Conservation (phyloP, 441 rosid species). For the Pelargonium cotyledonis region DNA sequence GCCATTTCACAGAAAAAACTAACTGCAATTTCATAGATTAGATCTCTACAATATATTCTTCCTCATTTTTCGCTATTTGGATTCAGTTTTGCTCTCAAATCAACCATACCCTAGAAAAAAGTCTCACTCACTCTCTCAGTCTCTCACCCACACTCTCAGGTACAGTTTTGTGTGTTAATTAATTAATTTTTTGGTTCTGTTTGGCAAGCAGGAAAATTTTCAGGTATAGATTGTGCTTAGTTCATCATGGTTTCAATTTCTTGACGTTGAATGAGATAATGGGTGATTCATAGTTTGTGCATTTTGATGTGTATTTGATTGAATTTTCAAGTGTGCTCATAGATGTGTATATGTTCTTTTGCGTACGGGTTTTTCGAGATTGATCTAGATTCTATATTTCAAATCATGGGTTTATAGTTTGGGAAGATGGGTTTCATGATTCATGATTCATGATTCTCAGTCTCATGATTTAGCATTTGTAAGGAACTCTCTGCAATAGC, state of each 20-base stretch:
- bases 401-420: background rate
- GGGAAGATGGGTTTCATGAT: background rate
- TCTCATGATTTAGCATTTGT: too few relatives aligned
- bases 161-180: too few relatives aligned
- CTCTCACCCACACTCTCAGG: background rate
- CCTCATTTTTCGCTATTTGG: background rate
- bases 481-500: too few relatives aligned
- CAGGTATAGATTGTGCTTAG: background rate
- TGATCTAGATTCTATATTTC: background rate
- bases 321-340: too few relatives aligned
- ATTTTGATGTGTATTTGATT: background rate
- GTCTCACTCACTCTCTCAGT: background rate
- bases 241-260: background rate
- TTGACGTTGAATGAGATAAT: background rate
- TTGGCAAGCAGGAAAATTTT: background rate
- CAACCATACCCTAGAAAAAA: background rate
- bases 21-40: conserved; percentile 2
- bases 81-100: background rate
- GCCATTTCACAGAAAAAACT: background rate
- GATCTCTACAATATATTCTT: background rate
- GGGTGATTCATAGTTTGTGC: background rate
- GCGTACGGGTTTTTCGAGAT: background rate
- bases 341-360: background rate
- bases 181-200: background rate
- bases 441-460: too few relatives aligned